Evolutionary conservation across 1,284 basidiomycete species (phyloP), one percentile per base, ranked within the genome.

Genomic region (Gomphus bonarii): DNA sequence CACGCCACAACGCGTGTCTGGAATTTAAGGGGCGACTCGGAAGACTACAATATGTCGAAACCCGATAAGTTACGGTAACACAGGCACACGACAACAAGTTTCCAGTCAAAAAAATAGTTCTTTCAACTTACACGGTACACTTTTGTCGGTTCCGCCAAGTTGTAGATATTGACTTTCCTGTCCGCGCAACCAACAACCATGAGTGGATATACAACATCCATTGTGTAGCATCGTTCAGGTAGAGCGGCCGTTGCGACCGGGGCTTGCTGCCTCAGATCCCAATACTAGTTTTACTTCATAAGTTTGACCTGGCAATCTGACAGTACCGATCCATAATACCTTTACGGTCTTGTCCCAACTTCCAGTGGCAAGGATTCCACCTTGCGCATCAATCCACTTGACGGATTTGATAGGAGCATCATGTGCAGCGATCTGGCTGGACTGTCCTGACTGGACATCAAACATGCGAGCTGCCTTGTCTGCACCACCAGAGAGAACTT

Each of bases 291-390:
- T 16, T 20, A 3, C 10, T 8, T 30, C 20, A 33, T 20, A 14
- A 44, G 30, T 30, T 31, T 35, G 22, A 52, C 14, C 46, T 16
- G 6, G 5, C 10, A 10, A 6, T 3, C 1, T 1, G 36, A 3
- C 12, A 10, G 8, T 20, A 36, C 55, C 16, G 46, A 36, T 20
- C 8, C 12, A 42, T 2, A 14, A 11, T 48, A 91, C 88, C 77
- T 91, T 93, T 64, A 95, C 68, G 12, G 86, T 90, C 72, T 91
- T 92, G 68, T 97, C 93, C 92, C 92, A 97, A 55, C 88, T 88
- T 1, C 89, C 92, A 0, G 92, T 95, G 14, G 84, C 86, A 38
- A 93, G 74, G 58, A 91, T 80, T 9, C 86, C 82, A 43, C 78
- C 70, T 66, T 81, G 71, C 8, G 82, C 81, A 61, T 90, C 88